phyloP scores from a whole-genome alignment of 1,139 yeast genomes.

The Saccharomycopsis hybrid region DNA sequence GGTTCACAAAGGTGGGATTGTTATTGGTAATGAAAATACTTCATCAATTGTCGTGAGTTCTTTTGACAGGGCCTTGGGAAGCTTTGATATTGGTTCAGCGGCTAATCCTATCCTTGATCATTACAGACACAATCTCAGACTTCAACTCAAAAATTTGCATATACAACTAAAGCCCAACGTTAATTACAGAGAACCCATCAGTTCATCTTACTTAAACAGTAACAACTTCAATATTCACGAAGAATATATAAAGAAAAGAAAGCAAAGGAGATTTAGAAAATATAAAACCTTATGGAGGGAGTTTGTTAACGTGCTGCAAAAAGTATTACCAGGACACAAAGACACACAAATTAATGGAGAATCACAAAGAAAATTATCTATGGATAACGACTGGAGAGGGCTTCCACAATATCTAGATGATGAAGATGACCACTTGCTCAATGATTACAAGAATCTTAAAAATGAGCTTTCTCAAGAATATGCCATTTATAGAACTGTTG shows the following conservation, averaged over 20 bases:
- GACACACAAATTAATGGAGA: constrained; percentile 22
- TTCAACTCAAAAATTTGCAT: constrained; percentile 45
- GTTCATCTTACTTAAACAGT: constrained; percentile 13
- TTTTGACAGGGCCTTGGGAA: constrained; percentile 50
- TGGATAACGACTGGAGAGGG: constrained; percentile 39
- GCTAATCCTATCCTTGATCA: constrained; percentile 49
- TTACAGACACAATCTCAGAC: constrained; percentile 41
- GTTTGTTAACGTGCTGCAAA: constrained; percentile 9
- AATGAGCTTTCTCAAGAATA: constrained; percentile 51
- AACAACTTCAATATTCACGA: constrained; percentile 17
- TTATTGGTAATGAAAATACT: constrained; percentile 73
- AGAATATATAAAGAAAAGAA: constrained; percentile 11
- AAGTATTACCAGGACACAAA: constrained; percentile 8
- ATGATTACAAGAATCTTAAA: constrained; percentile 25
- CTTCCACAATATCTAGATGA: constrained; percentile 32
- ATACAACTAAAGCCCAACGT: constrained; percentile 66
- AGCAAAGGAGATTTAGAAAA: constrained; percentile 7
- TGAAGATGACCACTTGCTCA: constrained; percentile 23
- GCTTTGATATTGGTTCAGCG: constrained; percentile 45
- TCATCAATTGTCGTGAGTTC: constrained; percentile 65
- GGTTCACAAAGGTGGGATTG: constrained; percentile 64
- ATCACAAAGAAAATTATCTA: constrained; percentile 22
- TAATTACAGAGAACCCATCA: constrained; percentile 33
- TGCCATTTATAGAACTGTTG: constrained; percentile 68
- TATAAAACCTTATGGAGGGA: constrained; percentile 14